These are phyloP conservation scores for Obba rivulosa DNA, from an alignment of 768 basidiomycete species.

Conservation along the genomic window DNA sequence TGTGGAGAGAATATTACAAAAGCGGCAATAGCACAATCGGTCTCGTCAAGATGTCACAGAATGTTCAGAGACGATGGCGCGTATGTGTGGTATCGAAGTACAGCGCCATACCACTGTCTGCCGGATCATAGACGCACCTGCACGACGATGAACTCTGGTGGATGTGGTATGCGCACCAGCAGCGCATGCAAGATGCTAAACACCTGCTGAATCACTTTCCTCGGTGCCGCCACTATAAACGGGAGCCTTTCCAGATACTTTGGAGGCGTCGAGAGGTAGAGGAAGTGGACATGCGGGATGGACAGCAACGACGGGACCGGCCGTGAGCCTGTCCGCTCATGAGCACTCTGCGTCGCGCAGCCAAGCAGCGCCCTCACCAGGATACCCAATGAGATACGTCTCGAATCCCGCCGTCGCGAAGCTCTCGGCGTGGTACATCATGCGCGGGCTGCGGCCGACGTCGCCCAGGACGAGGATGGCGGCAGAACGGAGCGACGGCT, in stretches of 20 bases:
- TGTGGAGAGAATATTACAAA: no score
- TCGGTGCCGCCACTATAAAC: constrained; percentile 68
- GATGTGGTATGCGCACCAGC: constrained; percentile 50
- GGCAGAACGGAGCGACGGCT: constrained; percentile 55
- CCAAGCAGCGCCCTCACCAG: constrained; percentile 42
- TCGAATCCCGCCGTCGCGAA: constrained; percentile 76
- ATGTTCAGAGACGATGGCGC: no score
- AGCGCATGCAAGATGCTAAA: constrained; percentile 56
- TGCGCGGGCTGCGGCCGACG: constrained; percentile 91
- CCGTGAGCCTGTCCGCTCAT: constrained; percentile 52
- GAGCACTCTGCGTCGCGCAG: constrained; percentile 4
- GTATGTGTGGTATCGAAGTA: no score
- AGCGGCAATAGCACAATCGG: neutral
- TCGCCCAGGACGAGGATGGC: constrained; percentile 92
- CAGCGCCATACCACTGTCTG: no score
- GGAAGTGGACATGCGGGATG: constrained; percentile 56
- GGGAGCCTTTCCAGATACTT: constrained; percentile 47
- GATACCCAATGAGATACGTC: constrained; percentile 81
- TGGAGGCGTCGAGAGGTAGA: constrained; percentile 66
- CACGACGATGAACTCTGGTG: constrained; percentile 82
- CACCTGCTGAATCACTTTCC: constrained; percentile 75
- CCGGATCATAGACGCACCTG: constrained; percentile 53
- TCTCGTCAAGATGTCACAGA: neutral
- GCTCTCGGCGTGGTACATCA: constrained; percentile 98
- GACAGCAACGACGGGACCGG: constrained; percentile 70